Base-by-base conservation (phyloP, 805 yeast genomes). In the Teunomyces lycoperdinae region DNA sequence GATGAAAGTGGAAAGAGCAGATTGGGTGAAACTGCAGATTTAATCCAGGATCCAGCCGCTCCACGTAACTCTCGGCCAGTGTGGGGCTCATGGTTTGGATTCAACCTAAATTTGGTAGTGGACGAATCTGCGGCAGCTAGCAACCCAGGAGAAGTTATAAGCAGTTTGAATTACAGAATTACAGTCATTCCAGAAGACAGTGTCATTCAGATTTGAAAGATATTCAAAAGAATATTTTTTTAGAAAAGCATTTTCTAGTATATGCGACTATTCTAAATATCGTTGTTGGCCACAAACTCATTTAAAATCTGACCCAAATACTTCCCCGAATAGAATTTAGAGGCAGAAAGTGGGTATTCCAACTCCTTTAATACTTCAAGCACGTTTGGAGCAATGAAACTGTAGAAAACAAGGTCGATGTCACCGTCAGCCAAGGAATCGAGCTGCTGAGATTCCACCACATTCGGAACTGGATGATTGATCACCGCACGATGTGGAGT, bases 381-480 rank as follows among this genome's bases (percentile, higher is more conserved):
- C 10, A 73, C 54, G 45, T 71, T 68, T n/a, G 64, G 57, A 5
- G 66, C 54, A 32, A 92, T 78, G 62, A 90, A 94, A 56, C 84
- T 87, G 63, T 88, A 86, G 63, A 85, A 91, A 0, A 92, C 81
- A 27, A 91, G 76, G 58, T 89, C 91, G 5, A 87, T 83, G 5
- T 40, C 36, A 1, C 58, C 44, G 3, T 66, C 64, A 2, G 42
- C 55, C 4, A 59, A 59, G 3, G 64, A 38, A 7, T 49, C 26
- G 4, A 70, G 49, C 45, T 65, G 79, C 48, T 60, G 65, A 0
- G 86, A 68, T 54, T 80, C 85, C 26, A 92, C 80, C 9, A 88
- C 95, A 58, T 89, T 91, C 8, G 98, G 97, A 3, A 89, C 73
- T 6, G 75, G 78, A 62, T 77, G 84, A 48, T 76, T 70, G 0